Percentiles rank a stretch among this genome's conserved stretches.
Conservation (phyloP, 1,284 basidiomycete genomes). For the Phenoliferia sp. region DNA sequence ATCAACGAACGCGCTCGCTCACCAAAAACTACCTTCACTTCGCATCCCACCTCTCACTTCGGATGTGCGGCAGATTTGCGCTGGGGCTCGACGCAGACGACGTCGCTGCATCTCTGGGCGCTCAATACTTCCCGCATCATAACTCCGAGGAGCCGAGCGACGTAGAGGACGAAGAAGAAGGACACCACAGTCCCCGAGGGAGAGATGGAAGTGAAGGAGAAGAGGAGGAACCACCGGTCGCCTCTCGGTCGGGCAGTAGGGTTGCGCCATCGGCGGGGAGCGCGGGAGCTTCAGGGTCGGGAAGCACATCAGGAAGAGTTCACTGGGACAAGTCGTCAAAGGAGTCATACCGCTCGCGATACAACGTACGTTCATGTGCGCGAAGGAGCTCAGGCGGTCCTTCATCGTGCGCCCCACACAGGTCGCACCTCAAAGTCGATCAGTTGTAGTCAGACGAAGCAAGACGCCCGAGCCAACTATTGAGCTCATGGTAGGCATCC, state of each 20-base stretch:
- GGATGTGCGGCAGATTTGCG: constrained; percentile 63
- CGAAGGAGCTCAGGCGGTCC: neutral
- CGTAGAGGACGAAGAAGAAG: constrained; percentile 35
- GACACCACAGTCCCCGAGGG: constrained; percentile 58
- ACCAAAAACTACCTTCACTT: too few species aligned
- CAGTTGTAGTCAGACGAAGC: constrained; percentile 54
- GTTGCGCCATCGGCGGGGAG: too few species aligned
- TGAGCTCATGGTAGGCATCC: constrained; percentile 46
- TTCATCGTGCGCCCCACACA: neutral
- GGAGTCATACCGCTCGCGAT: neutral
- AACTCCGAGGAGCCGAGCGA: constrained; percentile 14
- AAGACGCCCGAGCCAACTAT: constrained; percentile 41
- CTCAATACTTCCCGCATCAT: constrained; percentile 3
- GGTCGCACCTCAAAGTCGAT: constrained; percentile 63
- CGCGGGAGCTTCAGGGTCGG: neutral
- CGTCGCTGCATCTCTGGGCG: constrained; percentile 55
- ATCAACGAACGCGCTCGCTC: too few species aligned
- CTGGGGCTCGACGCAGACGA: constrained; percentile 54
- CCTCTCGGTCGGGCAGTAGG: neutral
- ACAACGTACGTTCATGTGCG: constrained; percentile 8
- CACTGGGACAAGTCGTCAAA: constrained; percentile 2
- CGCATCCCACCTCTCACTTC: neutral
- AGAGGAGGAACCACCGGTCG: neutral
- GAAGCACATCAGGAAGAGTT: neutral
- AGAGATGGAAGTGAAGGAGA: neutral